phyloP scores from a whole-genome alignment of 2,329 filamentous ascomycete genomes.

The Aspergillus chevalieri region DNA sequence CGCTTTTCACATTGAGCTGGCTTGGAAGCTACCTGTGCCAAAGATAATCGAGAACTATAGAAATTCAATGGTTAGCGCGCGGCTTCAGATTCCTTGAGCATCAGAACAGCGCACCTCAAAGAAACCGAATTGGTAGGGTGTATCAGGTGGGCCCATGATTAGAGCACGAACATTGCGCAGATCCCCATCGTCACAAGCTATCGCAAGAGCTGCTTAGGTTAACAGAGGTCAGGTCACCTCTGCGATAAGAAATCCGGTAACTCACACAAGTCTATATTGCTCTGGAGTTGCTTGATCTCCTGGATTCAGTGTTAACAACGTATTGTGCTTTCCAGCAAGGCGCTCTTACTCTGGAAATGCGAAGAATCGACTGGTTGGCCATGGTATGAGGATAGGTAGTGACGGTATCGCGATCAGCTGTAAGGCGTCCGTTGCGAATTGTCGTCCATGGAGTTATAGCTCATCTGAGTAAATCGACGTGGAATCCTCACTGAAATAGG shows the following conservation, averaged over 20 bases:
- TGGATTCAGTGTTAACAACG: slow-evolving; percentile 30
- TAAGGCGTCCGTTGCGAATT: no score
- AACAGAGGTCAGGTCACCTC: background rate
- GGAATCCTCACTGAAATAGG: no score
- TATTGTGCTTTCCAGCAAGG: slow-evolving; percentile 10
- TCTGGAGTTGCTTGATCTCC: slow-evolving; percentile 83
- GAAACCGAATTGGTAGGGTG: slow-evolving; percentile 94
- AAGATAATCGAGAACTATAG: slow-evolving; percentile 69
- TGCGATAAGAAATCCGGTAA: slow-evolving; percentile 12
- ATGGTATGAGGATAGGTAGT: slow-evolving; percentile 38
- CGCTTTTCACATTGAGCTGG: background rate
- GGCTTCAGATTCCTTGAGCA: background rate
- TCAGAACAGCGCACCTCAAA: slow-evolving; percentile 62
- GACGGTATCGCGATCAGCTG: no score
- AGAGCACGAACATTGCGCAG: slow-evolving; percentile 81
- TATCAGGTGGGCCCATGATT: slow-evolving; percentile 88
- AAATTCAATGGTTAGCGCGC: slow-evolving; percentile 1
- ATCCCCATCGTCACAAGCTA: slow-evolving; percentile 80
- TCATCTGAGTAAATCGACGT: no score
- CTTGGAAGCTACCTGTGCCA: slow-evolving; percentile 53
- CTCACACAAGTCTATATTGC: slow-evolving; percentile 75
- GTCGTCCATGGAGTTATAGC: no score
- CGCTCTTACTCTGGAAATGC: slow-evolving; percentile 68
- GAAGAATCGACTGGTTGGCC: slow-evolving; percentile 81
- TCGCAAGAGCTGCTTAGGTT: slow-evolving; percentile 63